Evolutionary conservation across 2,329 filamentous ascomycete genomes (phyloP), one percentile per base, ranked within the genome.

Genomic region (Dactylellina parvicollis): DNA sequence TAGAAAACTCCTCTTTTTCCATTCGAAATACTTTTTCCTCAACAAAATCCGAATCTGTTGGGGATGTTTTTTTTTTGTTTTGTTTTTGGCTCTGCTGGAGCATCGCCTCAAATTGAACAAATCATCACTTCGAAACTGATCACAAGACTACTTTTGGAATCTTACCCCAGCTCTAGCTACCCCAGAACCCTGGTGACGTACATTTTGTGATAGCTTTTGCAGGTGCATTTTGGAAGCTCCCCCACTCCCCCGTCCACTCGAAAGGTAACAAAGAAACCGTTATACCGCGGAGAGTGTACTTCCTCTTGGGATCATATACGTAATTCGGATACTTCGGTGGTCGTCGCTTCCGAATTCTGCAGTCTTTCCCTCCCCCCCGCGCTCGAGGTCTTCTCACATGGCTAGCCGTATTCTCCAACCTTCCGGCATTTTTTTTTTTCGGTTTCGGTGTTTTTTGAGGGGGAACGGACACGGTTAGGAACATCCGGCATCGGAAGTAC

Each of bases 91-190:
- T 5, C 30, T 32, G 30, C 30, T 32, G 36, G 42, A 18, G 10
- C 52, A 42, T 56, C 34, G 52, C 52, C 52, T 56, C 52, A 56
- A 55, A 55, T 4, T 42, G 52, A 56, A 56, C 52, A 56, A 40
- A 56, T 56, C 52, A 56, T 42, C 18, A 54, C 30, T 36, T 54
- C 2, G 18, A 18, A 56, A 56, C 18, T 32, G 52, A 42, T 56
- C 52, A 56, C 52, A 36, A 56, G 52, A 56, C 52, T 16, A 20
- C 18, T 52, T 36, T 36, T 26, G 9, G n/a, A 22, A 24, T 24
- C 18, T 14, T 54, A 9, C n/a, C 32, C 9, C 9, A 32, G n/a
- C 10, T 34, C 9, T 4, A 14, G 9, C 4, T 32, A 20, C 47
- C 47, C 47, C 9, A 20, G 47, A 52, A 55, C 32, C 50, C 52